Evolutionary conservation across 129 eudicot species (phyloP).

Genomic region (Artemisia annua): DNA sequence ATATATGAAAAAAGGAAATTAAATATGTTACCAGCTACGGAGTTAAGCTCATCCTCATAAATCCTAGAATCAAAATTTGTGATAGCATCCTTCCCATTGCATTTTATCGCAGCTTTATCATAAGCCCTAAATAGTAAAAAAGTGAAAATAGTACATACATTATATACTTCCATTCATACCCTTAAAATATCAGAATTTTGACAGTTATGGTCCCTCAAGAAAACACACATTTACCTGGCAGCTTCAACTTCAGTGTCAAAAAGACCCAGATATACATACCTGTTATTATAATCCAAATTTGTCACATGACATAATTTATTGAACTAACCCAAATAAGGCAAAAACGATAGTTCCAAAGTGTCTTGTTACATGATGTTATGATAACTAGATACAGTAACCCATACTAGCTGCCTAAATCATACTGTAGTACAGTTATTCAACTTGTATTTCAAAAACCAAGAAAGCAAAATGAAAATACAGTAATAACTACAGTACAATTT

Average conservation of each 20-base stretch:
- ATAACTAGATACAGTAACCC: constrained; percentile 31
- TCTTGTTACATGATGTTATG: constrained; percentile 30
- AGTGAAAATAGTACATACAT: background rate
- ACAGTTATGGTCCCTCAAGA: constrained; percentile 25
- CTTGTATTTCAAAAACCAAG: background rate
- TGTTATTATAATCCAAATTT: constrained; percentile 32
- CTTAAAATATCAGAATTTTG: constrained; percentile 11
- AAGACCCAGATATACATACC: constrained; percentile 94
- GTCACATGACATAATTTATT: constrained; percentile 24
- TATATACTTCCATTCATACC: constrained; percentile 11
- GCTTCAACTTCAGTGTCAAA: constrained; percentile 98
- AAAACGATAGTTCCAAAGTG: constrained; percentile 31
- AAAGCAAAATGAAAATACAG: background rate
- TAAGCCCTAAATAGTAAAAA: constrained; percentile 48
- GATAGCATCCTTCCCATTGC: constrained; percentile 79
- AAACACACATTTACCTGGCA: constrained; percentile 60
- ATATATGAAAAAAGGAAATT: background rate
- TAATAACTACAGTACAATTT: background rate
- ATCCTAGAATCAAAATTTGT: constrained; percentile 72
- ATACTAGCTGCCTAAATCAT: constrained; percentile 11
- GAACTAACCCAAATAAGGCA: constrained; percentile 32
- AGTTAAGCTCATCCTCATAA: constrained; percentile 58
- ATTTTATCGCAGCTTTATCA: constrained; percentile 75
- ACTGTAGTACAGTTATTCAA: background rate
- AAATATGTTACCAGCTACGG: constrained; percentile 43